A percentile compares a stretch with the other conserved stretches of the same genome.
Evolutionary conservation across 495 filamentous ascomycete genomes (phyloP).

Genomic region (Bombardia bombarda): DNA sequence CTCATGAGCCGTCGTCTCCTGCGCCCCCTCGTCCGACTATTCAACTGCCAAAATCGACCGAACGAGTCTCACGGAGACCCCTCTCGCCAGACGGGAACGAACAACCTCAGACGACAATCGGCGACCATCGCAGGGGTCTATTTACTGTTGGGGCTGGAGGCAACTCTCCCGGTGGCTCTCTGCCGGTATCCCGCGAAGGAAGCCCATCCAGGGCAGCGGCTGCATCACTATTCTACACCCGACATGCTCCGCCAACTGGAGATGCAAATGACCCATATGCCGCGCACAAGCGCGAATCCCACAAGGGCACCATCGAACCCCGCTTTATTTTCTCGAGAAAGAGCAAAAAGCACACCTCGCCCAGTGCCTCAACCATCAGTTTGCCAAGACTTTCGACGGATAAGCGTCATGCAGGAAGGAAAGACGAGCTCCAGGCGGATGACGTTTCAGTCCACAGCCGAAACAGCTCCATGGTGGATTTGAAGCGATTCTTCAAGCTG

Average conservation of each 20-base stretch:
- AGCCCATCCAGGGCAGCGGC: conserved; percentile 53
- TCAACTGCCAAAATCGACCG: conserved; percentile 7
- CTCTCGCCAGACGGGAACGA: conserved; percentile 34
- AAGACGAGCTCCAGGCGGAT: conserved; percentile 39
- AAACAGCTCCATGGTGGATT: conserved; percentile 85
- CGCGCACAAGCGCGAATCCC: conserved; percentile 68
- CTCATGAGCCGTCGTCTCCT: conserved; percentile 29
- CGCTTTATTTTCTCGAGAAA: conserved; percentile 72
- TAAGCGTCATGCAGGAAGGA: conserved; percentile 30
- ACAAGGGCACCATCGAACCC: conserved; percentile 64
- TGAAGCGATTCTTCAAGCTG: conserved; percentile 86
- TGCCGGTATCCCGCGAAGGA: conserved; percentile 54
- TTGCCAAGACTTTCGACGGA: conserved; percentile 24
- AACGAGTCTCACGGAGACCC: conserved; percentile 24
- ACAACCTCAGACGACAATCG: conserved; percentile 15
- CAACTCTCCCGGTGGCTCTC: conserved; percentile 53
- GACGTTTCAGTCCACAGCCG: conserved; percentile 33
- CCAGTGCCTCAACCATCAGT: conserved; percentile 37
- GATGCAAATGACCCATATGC: conserved; percentile 87
- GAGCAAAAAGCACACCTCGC: conserved; percentile 34
- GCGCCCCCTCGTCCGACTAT: conserved; percentile 13
- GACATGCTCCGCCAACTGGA: conserved; percentile 70
- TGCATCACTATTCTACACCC: conserved; percentile 50
- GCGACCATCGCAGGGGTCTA: conserved; percentile 52
- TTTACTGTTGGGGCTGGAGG: conserved; percentile 68